These are phyloP conservation scores for Paracorniculantispora psalliotae DNA, from an alignment of 2,329 filamentous ascomycete species.

Conservation along the genomic window DNA sequence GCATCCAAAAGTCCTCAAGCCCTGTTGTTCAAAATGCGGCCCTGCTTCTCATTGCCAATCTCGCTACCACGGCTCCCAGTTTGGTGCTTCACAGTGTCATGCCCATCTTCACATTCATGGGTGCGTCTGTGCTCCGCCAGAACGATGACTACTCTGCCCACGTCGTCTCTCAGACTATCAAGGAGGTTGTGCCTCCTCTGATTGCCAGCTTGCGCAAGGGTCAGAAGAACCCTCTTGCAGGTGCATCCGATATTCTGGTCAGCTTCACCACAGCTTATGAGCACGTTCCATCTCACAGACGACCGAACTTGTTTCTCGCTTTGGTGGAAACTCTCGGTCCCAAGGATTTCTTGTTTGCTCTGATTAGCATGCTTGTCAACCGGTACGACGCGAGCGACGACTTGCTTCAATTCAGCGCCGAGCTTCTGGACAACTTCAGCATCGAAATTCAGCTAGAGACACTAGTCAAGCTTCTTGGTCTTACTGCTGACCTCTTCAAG, in stretches of 20 bases:
- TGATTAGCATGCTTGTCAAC: slow-evolving; percentile 86
- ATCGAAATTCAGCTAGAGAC: slow-evolving; percentile 73
- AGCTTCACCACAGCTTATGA: slow-evolving; percentile 97
- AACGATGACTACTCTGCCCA: slow-evolving; percentile 96
- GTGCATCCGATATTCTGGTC: slow-evolving; percentile 82
- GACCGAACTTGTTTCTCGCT: slow-evolving; percentile 76
- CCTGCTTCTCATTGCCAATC: slow-evolving; percentile 76
- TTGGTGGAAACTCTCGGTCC: slow-evolving; percentile 80
- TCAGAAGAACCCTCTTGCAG: slow-evolving; percentile 70
- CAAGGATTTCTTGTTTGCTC: slow-evolving; percentile 80
- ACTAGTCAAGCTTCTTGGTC: slow-evolving; percentile 68
- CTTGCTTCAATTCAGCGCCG: slow-evolving; percentile 68
- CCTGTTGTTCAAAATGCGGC: slow-evolving; percentile 92
- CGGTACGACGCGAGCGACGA: slow-evolving; percentile 74
- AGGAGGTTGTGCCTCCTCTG: slow-evolving; percentile 86
- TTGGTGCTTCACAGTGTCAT: slow-evolving; percentile 94
- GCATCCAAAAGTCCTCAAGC: slow-evolving; percentile 84
- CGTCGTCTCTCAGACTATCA: slow-evolving; percentile 92
- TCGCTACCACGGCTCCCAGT: slow-evolving; percentile 85
- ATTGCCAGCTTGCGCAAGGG: slow-evolving; percentile 80
- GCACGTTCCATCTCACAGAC: slow-evolving; percentile 84
- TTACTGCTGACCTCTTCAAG: slow-evolving; percentile 71
- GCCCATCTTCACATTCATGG: slow-evolving; percentile 99
- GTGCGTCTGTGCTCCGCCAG: slow-evolving; percentile 82
- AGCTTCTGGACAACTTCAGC: slow-evolving; percentile 67